phyloP scores from a whole-genome alignment of 2,329 filamentous ascomycete genomes.

The Fusarium continuum region DNA sequence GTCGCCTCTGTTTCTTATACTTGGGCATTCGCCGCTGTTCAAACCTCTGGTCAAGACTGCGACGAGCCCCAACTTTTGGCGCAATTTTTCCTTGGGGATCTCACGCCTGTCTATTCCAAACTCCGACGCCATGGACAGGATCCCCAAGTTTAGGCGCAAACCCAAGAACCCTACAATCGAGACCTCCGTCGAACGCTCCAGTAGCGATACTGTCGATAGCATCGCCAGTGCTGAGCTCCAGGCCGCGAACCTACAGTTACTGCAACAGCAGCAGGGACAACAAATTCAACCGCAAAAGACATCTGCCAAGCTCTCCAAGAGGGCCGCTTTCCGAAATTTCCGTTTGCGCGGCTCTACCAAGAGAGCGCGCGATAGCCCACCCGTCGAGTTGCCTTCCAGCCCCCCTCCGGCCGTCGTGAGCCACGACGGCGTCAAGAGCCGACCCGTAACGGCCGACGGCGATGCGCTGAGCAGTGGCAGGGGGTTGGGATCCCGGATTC shows the following conservation, averaged over 20 bases:
- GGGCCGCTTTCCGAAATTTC: constrained; percentile 56
- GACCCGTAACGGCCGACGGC: constrained; percentile 33
- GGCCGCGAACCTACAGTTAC: constrained; percentile 34
- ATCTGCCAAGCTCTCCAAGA: constrained; percentile 43
- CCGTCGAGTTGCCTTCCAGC: constrained; percentile 44
- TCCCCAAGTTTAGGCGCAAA: constrained; percentile 55
- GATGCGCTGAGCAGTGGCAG: constrained; percentile 28
- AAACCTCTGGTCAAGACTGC: constrained; percentile 12
- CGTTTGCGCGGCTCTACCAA: constrained; percentile 58
- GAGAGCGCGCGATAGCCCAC: constrained; percentile 56
- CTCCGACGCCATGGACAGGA: constrained; percentile 51
- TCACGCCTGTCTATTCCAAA: constrained; percentile 16
- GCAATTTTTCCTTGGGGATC: constrained; percentile 21
- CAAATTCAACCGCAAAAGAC: constrained; percentile 29
- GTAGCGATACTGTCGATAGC: constrained; percentile 43
- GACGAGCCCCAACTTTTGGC: constrained; percentile 22
- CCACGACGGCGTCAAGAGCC: constrained; percentile 49
- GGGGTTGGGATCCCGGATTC: constrained; percentile 43
- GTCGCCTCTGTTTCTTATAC: constrained; percentile 22
- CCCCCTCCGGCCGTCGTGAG: constrained; percentile 49
- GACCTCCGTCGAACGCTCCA: constrained; percentile 50
- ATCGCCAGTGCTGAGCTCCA: constrained; percentile 41
- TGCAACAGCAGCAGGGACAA: constrained; percentile 30
- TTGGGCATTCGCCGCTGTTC: constrained; percentile 19
- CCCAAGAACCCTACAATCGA: constrained; percentile 56